Evolutionary conservation across 495 filamentous ascomycete species (phyloP).

Genomic region (Amniculicola lignicola): DNA sequence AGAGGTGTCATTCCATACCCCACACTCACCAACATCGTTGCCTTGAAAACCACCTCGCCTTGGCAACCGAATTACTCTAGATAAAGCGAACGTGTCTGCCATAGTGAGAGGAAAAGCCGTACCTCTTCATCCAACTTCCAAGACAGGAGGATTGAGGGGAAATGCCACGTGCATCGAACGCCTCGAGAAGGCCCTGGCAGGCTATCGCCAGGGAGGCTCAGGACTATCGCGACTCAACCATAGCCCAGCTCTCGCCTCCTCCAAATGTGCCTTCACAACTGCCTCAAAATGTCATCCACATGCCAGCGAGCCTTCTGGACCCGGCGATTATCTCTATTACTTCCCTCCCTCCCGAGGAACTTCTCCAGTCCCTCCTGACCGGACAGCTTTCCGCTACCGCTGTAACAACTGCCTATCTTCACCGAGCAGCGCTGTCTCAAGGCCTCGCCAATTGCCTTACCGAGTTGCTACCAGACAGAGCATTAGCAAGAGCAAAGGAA

Average conservation of each 20-base stretch:
- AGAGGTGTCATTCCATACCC: too few relatives aligned
- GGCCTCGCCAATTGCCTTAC: constrained; percentile 59
- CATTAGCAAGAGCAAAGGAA: constrained; percentile 39
- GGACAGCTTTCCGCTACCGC: constrained; percentile 46
- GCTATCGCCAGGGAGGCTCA: constrained; percentile 49
- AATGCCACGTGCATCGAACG: too few relatives aligned
- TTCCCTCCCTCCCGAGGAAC: constrained; percentile 44
- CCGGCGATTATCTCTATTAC: constrained; percentile 50
- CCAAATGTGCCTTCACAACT: constrained; percentile 37
- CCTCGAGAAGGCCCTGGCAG: constrained; percentile 44
- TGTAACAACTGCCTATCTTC: constrained; percentile 57
- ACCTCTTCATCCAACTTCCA: too few relatives aligned
- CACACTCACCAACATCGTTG: too few relatives aligned
- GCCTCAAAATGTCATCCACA: constrained; percentile 44
- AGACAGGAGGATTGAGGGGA: too few relatives aligned
- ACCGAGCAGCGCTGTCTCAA: constrained; percentile 60
- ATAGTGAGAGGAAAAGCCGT: too few relatives aligned
- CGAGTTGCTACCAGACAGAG: constrained; percentile 56
- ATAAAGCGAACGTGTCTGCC: too few relatives aligned
- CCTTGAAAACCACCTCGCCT: too few relatives aligned
- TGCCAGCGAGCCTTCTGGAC: constrained; percentile 47
- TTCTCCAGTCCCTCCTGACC: constrained; percentile 46
- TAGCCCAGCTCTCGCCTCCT: constrained; percentile 41
- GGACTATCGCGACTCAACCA: constrained; percentile 46
- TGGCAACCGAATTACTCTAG: too few relatives aligned